Evolutionary conservation across 805 yeast genomes (phyloP), one percentile per base, ranked within the genome.

Genomic region (Cyberlindnera japonica): DNA sequence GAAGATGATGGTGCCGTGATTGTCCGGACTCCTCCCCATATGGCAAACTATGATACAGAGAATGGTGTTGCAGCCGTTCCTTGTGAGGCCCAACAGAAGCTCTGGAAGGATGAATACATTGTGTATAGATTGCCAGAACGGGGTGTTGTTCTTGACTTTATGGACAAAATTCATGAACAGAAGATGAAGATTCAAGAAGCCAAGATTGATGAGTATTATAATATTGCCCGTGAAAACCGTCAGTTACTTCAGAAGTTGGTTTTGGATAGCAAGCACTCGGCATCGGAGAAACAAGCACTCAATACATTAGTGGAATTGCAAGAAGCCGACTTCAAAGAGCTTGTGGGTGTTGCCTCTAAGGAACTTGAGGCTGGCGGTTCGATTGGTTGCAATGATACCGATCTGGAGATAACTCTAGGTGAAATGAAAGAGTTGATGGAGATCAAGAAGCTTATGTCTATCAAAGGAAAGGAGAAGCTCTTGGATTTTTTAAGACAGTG

Each of bases 381-480:
- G n/a, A n/a, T n/a, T 25, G 35, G 17, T 22, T 28, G 22, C 19
- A 27, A 6, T 18, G 27, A 12, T 21, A 26, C 21, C 16, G 33
- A 29, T 6, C 5, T 7, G 6, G 33, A 26, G 12, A 17, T 47
- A 21, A 18, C 41, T 3, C 23, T 38, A 7, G 59, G 63, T 3
- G 90, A 83, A 48, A 29, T 75, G 2, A 55, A 63, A 4, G 80
- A 80, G 37, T 65, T 85, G 20, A 45, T 67, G 26, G 65, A 75
- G 18, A 73, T 89, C 32, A 81, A 77, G 53, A 65, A 68, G 50
- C 62, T 90, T 37, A 71, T 90, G 59, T 72, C 76, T 47, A 45
- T 74, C 30, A 89, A 84, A 59, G 95, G 95, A 1, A 73, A 74
- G 49, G 86, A 79, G 5, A 72, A 75, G 35, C 59, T 89, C 32